These are phyloP conservation scores for Aspergillus ustus DNA, from an alignment of 2,329 filamentous ascomycete genomes.

Conservation along the genomic window DNA sequence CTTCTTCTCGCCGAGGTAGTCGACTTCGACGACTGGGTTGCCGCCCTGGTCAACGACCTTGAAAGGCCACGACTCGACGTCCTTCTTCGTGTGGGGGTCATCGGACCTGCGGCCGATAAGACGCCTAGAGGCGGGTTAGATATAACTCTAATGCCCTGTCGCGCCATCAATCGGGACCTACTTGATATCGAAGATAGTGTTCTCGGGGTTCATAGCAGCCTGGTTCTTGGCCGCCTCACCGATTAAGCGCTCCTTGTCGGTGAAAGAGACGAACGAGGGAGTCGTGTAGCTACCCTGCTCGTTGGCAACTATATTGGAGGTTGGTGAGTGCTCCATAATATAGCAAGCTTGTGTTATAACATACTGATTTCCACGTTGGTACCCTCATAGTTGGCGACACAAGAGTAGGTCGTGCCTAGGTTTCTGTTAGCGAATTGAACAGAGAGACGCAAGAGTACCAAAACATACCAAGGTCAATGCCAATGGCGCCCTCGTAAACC, in stretches of 20 bases:
- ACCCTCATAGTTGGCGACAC: slow-evolving; percentile 98
- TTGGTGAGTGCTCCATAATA: too few species aligned
- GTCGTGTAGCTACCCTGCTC: slow-evolving; percentile 99
- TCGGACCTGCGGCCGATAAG: slow-evolving; percentile 95
- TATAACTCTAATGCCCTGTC: slow-evolving; percentile 14
- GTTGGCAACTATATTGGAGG: slow-evolving; percentile 73
- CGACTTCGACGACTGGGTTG: slow-evolving; percentile 89
- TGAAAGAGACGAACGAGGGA: slow-evolving; percentile 99
- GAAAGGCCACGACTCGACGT: slow-evolving; percentile 99
- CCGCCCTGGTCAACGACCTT: slow-evolving; percentile 90
- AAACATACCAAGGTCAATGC: slow-evolving; percentile 95
- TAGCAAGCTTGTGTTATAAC: too few species aligned
- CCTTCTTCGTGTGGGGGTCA: slow-evolving; percentile 97
- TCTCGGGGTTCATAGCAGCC: slow-evolving; percentile 97
- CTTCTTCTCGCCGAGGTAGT: slow-evolving; percentile 95
- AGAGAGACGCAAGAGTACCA: slow-evolving; percentile 10
- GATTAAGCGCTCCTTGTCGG: slow-evolving; percentile 96
- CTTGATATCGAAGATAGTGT: slow-evolving; percentile 99
- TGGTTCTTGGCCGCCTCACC: slow-evolving; percentile 99
- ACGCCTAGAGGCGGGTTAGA: slow-evolving; percentile 64
- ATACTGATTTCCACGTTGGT: slow-evolving; percentile 98
- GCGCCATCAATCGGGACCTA: slow-evolving; percentile 51
- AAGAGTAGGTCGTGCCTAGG: slow-evolving; percentile 98
- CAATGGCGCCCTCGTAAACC: slow-evolving; percentile 99
- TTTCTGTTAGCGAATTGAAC: slow-evolving; percentile 29